Conservation (phyloP, 2,329 filamentous ascomycete genomes). For the Alternaria sp. region DNA sequence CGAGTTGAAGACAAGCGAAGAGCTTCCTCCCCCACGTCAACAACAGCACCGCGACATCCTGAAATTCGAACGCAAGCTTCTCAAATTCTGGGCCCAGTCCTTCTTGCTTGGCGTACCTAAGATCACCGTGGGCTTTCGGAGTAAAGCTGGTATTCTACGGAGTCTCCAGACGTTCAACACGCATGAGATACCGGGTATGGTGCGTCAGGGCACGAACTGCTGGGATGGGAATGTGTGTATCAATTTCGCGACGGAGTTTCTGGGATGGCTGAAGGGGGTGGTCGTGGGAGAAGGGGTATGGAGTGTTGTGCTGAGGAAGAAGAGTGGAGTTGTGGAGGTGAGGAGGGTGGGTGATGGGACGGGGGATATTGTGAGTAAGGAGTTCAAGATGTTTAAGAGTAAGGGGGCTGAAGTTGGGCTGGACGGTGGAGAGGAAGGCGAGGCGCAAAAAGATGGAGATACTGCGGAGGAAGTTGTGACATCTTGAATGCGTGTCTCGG, state of each 20-base stretch:
- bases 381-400: slow-evolving; percentile 74
- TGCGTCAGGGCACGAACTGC: slow-evolving; percentile 69
- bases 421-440: background rate
- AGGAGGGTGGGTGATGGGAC: slow-evolving; percentile 77
- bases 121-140: slow-evolving; percentile 89
- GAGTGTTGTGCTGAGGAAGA: slow-evolving; percentile 73
- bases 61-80: slow-evolving; percentile 85
- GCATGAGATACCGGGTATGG: slow-evolving; percentile 75
- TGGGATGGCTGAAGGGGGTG: slow-evolving; percentile 74
- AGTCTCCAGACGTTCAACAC: slow-evolving; percentile 81
- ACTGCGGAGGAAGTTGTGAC: background rate
- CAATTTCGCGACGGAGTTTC: slow-evolving; percentile 80
- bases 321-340: slow-evolving; percentile 72
- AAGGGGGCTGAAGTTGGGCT: background rate
- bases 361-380: slow-evolving; percentile 75
- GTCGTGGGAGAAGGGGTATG: slow-evolving; percentile 75
- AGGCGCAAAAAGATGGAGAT: background rate
- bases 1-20: slow-evolving; percentile 88
- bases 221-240: slow-evolving; percentile 97
- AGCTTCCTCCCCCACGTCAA: slow-evolving; percentile 56
- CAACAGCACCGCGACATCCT: slow-evolving; percentile 70
- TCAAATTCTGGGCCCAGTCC: slow-evolving; percentile 97
- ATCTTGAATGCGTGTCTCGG: background rate
- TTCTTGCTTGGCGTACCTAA: slow-evolving; percentile 92
- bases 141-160: slow-evolving; percentile 72